Percentiles rank a stretch among this genome's conserved stretches.
Evolutionary conservation across 1,284 basidiomycete species (phyloP).

Genomic region (Naganishia albida): DNA sequence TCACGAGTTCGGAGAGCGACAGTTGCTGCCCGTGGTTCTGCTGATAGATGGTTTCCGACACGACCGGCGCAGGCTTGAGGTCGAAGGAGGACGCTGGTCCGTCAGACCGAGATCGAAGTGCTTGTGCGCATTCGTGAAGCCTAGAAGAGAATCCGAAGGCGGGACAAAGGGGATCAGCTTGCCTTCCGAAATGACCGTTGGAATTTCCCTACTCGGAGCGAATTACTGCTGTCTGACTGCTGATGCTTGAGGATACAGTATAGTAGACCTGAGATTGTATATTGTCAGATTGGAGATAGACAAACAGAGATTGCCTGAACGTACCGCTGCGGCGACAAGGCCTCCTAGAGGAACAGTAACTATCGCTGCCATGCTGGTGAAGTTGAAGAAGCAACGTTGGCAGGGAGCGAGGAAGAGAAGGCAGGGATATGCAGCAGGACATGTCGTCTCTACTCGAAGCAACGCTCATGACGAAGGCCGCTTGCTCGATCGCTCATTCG

Average conservation of each 20-base stretch:
- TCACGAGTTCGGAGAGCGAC: conserved; percentile 17
- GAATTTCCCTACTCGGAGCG: conserved; percentile 14
- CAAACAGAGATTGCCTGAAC: not conserved
- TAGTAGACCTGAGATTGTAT: conserved; percentile 18
- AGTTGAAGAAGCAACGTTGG: not conserved
- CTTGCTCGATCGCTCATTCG: conserved; percentile 9
- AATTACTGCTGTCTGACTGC: conserved; percentile 5
- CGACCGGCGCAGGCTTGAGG: conserved; percentile 18
- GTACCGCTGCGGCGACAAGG: conserved; percentile 11
- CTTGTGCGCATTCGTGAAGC: conserved; percentile 20
- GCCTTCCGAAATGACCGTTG: not conserved
- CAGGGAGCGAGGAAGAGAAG: not conserved
- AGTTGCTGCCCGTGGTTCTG: conserved; percentile 7
- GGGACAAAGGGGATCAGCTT: too few species aligned
- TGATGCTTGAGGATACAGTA: conserved; percentile 23
- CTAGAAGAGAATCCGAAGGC: not conserved
- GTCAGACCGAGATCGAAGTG: conserved; percentile 2
- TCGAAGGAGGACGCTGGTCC: conserved; percentile 19
- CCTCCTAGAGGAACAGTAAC: conserved; percentile 21
- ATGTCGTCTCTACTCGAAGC: not conserved
- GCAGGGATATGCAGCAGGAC: not conserved
- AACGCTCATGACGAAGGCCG: conserved; percentile 1
- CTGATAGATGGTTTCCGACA: conserved; percentile 20
- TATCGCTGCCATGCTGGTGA: conserved; percentile 18
- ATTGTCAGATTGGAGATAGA: not conserved